These are phyloP conservation scores for Exophiala sp. DNA, from an alignment of 2,329 filamentous ascomycete genomes.

Conservation along the genomic window DNA sequence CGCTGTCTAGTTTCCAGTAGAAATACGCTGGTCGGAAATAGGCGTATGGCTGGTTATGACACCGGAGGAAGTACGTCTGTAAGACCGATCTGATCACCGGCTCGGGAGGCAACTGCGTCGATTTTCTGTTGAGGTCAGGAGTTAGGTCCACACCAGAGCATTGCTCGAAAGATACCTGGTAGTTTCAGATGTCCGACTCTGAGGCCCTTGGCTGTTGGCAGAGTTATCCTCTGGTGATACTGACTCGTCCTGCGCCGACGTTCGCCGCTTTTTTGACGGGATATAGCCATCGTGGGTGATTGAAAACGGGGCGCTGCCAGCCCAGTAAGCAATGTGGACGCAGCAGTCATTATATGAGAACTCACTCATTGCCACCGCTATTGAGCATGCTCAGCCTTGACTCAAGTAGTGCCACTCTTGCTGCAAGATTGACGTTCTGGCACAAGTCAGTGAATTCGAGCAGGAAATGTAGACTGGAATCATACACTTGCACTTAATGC, in stretches of 20 bases:
- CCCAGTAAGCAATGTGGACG: neutral
- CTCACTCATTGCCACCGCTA: slow-evolving; percentile 7
- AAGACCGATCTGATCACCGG: slow-evolving; percentile 27
- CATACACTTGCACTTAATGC: slow-evolving; percentile 6
- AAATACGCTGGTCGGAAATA: slow-evolving; percentile 36
- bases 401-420: slow-evolving; percentile 14
- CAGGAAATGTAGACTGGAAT: neutral
- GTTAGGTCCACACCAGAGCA: no score
- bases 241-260: neutral
- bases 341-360: neutral
- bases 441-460: neutral
- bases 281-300: neutral
- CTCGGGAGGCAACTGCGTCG: slow-evolving; percentile 6
- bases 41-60: slow-evolving; percentile 38
- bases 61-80: slow-evolving; percentile 34
- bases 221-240: neutral
- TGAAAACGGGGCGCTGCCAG: neutral
- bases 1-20: slow-evolving; percentile 29
- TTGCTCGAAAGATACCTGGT: neutral
- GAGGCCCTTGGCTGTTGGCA: neutral
- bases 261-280: slow-evolving; percentile 1
- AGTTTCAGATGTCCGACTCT: neutral
- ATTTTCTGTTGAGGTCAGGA: no score
- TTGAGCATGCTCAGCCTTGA: slow-evolving; percentile 16
- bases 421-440: slow-evolving; percentile 14